A percentile compares a stretch with the other conserved stretches of the same genome.
Conservation (phyloP, 1,284 basidiomycete genomes). For the Phenoliferia sp. region DNA sequence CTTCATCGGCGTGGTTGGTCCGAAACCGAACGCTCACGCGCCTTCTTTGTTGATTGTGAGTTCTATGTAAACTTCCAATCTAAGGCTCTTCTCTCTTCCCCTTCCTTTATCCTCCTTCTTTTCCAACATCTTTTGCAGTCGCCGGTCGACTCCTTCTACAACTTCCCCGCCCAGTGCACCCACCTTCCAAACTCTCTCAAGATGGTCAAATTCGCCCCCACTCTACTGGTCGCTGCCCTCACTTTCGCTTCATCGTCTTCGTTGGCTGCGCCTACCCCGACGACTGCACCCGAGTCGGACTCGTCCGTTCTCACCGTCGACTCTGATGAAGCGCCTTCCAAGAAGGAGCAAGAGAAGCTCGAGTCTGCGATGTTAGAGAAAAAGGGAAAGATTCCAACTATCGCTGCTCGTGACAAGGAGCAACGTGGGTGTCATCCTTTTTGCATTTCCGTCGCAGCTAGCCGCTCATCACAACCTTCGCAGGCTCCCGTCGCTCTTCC, state of each 20-base stretch:
- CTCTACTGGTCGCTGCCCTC: constrained; percentile 14
- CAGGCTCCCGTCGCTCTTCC: neutral
- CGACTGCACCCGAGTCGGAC: constrained; percentile 6
- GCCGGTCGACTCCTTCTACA: constrained; percentile 9
- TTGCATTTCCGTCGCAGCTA: neutral
- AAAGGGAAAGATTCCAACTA: neutral
- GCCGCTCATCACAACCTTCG: neutral
- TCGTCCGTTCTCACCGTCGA: neutral
- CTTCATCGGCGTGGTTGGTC: neutral
- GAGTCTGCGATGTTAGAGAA: neutral
- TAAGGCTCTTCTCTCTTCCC: neutral
- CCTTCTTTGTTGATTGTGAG: neutral
- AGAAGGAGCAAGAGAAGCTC: neutral
- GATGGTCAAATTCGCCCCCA: constrained; percentile 13
- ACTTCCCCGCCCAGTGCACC: neutral
- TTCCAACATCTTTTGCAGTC: constrained; percentile 1
- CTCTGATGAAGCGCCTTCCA: neutral
- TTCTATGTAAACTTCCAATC: constrained; percentile 5
- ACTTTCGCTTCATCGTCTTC: constrained; percentile 16
- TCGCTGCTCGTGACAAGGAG: constrained; percentile 4
- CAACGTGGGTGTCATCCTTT: neutral
- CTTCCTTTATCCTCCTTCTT: neutral
- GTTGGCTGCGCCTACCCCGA: constrained; percentile 18
- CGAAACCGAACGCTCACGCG: neutral
- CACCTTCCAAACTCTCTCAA: neutral